These are phyloP conservation scores for Clavariopsis aquatica DNA, from an alignment of 495 filamentous ascomycete species.

Conservation along the genomic window DNA sequence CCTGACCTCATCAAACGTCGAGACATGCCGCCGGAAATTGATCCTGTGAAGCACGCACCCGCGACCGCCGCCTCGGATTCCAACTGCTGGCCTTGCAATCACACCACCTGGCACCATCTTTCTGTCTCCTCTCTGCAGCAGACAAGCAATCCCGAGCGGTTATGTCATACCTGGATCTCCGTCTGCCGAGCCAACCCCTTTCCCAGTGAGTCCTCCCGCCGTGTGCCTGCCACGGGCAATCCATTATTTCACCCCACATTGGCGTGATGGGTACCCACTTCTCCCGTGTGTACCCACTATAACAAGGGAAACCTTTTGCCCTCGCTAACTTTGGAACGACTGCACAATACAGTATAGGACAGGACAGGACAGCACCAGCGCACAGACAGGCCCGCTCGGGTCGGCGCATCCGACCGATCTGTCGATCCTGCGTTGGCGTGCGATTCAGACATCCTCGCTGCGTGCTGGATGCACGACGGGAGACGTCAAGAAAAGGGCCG, in stretches of 20 bases:
- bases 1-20: neutral
- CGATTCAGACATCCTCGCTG: neutral
- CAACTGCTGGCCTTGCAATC: neutral
- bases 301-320: no score
- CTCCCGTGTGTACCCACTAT: no score
- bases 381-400: neutral
- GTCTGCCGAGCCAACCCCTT: neutral
- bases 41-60: no score
- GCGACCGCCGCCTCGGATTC: neutral
- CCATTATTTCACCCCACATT: neutral
- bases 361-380: no score
- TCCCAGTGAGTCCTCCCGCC: no score
- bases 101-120: constrained; percentile 4
- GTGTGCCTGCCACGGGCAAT: no score
- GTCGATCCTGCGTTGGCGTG: neutral
- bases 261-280: no score
- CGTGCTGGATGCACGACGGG: neutral
- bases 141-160: neutral
- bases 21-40: neutral
- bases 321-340: neutral
- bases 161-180: constrained; percentile 10
- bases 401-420: neutral
- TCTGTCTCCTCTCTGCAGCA: neutral
- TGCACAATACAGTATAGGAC: no score
- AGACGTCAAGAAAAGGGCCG: neutral